phyloP scores from a whole-genome alignment of 495 filamentous ascomycete species.

The Daldinia vernicosa region DNA sequence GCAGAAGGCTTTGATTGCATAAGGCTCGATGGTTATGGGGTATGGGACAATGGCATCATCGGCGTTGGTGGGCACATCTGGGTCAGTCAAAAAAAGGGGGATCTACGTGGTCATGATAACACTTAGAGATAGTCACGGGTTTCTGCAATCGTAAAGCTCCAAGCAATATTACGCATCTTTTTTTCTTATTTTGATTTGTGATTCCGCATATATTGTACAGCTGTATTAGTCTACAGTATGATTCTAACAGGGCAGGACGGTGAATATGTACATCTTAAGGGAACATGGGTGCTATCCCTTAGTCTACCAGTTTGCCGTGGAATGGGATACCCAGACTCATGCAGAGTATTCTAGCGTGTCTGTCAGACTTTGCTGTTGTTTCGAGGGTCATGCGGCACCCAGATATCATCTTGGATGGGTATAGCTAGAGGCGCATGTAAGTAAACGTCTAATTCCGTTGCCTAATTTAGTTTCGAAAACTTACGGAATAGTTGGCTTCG shows the following conservation, averaged over 20 bases:
- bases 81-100: conserved; percentile 24
- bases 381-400: conserved; percentile 87
- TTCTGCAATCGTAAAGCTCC: neutral
- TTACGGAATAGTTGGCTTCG: conserved; percentile 89
- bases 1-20: conserved; percentile 54
- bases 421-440: conserved; percentile 59
- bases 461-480: conserved; percentile 48
- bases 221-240: conserved; percentile 30
- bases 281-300: conserved; percentile 1
- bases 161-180: conserved; percentile 2
- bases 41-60: conserved; percentile 41
- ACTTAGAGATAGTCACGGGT: conserved; percentile 13
- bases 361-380: conserved; percentile 87
- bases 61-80: conserved; percentile 47
- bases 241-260: neutral
- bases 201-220: conserved; percentile 34
- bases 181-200: conserved; percentile 2
- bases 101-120: conserved; percentile 25
- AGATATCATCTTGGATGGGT: conserved; percentile 92
- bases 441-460: conserved; percentile 41
- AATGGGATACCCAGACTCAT: conserved; percentile 86
- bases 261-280: conserved; percentile 31
- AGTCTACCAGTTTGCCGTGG: conserved; percentile 69
- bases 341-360: conserved; percentile 87
- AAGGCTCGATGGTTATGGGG: conserved; percentile 5